Percentiles rank a stretch among this genome's conserved stretches.
These are phyloP conservation scores for Neolentinus lepideus DNA, from an alignment of 1,284 basidiomycete species.

Conservation along the genomic window DNA sequence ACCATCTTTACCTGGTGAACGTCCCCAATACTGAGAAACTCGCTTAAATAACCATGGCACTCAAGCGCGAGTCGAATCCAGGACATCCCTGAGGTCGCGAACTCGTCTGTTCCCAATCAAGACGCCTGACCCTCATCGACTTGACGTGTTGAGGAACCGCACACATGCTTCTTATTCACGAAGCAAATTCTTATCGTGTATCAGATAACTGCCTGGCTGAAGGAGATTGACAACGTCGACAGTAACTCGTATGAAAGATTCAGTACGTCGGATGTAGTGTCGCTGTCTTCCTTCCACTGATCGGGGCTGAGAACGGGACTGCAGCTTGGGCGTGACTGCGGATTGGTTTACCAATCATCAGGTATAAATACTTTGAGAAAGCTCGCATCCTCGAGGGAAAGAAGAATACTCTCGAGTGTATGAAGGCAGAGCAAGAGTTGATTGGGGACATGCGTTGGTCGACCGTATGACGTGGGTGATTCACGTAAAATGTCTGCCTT, in stretches of 20 bases:
- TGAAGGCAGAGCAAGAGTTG: constrained; percentile 25
- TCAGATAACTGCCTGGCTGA: constrained; percentile 38
- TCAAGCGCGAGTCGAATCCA: constrained; percentile 22
- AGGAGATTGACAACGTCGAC: constrained; percentile 39
- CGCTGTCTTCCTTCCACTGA: not conserved
- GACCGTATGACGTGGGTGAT: constrained; percentile 24
- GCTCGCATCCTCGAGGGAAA: constrained; percentile 37
- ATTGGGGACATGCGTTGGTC: constrained; percentile 24
- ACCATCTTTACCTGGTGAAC: not conserved
- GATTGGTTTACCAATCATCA: constrained; percentile 9
- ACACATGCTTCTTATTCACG: not conserved
- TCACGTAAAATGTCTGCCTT: not conserved
- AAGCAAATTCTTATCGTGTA: not conserved
- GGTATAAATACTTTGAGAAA: constrained; percentile 45
- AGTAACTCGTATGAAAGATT: constrained; percentile 38
- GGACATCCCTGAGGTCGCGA: constrained; percentile 10
- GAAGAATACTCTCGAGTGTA: constrained; percentile 35
- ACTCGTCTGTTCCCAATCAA: not conserved
- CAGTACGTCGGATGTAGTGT: constrained; percentile 23
- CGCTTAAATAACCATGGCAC: constrained; percentile 11
- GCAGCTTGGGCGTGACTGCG: constrained; percentile 30
- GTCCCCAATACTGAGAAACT: not conserved
- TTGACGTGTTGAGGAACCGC: constrained; percentile 20
- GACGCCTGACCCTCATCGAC: constrained; percentile 2
- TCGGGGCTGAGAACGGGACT: constrained; percentile 33